Base-by-base conservation (phyloP, 2,329 filamentous ascomycete genomes). In the Pseudomassariella vexata region DNA sequence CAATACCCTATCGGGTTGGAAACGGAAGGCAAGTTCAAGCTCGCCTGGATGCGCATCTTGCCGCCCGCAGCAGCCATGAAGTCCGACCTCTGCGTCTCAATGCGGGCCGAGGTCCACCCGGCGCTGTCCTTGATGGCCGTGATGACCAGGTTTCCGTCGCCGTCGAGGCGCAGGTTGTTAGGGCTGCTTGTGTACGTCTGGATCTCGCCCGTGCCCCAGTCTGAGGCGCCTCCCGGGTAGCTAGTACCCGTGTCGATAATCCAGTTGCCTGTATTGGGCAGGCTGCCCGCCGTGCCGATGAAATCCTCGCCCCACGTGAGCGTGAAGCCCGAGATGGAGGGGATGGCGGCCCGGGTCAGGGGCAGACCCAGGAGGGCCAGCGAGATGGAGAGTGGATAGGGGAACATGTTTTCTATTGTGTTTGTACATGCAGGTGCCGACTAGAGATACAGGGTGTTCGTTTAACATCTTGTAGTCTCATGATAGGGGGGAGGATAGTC, bases 171-270 rank as follows among this genome's bases (percentile, higher is more conserved):
- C 24, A 70, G 41, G 48, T 72, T 72, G 26, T 45, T 36, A 9
- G 41, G 20, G 20, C 50, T 50, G 27, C 46, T 43, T 14, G 65
- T 70, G 50, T 71, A 71, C 2, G 52, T 58, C 46, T 72, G 52
- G 12, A 63, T 52, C 45, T 72, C 68, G 35, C 59, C 56, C 4
- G 68, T 73, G 30, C 68, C 67, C 67, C 68, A 72, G 38, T 62
- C 53, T 6, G 48, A 32, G 0, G 65, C 49, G 1, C 67, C 66
- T n/a, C 61, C 61, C 2, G 63, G 54, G 39, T 72, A 73, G 8
- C 44, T 40, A 1, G 63, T 70, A 28, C 68, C 68, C n/a, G 52
- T 46, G 39, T 64, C 57, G 30, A 61, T 40, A 18, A 54, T 51
- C 66, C 67, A 72, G 44, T 63, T 67, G 10, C 50, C 46, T 16